Evolutionary conservation across 2,329 filamentous ascomycete genomes (phyloP), one percentile per base, ranked within the genome.

Genomic region (Curvularia hawaiiensis): DNA sequence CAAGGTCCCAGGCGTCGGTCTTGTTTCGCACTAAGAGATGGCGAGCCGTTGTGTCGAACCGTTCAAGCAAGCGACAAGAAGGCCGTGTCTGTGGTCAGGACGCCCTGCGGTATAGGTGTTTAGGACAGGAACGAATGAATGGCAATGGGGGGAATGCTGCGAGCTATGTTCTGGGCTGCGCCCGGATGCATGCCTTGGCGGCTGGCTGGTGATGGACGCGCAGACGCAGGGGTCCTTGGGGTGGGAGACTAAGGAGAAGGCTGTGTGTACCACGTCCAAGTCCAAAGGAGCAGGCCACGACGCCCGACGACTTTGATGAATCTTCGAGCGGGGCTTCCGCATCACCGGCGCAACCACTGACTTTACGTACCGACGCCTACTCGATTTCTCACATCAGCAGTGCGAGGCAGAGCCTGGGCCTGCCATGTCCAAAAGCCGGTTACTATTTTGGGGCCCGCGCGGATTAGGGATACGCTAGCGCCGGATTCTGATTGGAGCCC

Each of bases 151-250:
- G 49, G 50, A 44, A 50, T 39, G 52, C 48, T 38, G 45, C 54
- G 48, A 56, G 41, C 28, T 51, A 59, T 46, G 58, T 51, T 59
- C 53, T 59, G 61, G 64, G 62, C 59, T 62, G 60, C 59, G 61
- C 64, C 65, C 54, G 59, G 55, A 60, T 56, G 48, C 44, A 47
- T 56, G 54, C 56, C 67, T 69, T 69, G 67, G 67, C 67, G 47
- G 22, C 51, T 52, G 54, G 64, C 64, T 64, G 61, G 63, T 48
- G 52, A 50, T 58, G 50, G 48, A 58, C 56, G 59, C 52, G 52
- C 48, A 45, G 50, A 56, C 52, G 52, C 48, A 45, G 50, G 60
- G 57, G 22, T 39, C 16, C 33, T 20, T 35, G 33, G 10, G 1
- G 2, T n/a, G 18, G 30, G 45, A 33, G 47, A 28, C 49, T 20